Conservation (phyloP, 352 stramenopile species). For the Elongisporangium anandrum region DNA sequence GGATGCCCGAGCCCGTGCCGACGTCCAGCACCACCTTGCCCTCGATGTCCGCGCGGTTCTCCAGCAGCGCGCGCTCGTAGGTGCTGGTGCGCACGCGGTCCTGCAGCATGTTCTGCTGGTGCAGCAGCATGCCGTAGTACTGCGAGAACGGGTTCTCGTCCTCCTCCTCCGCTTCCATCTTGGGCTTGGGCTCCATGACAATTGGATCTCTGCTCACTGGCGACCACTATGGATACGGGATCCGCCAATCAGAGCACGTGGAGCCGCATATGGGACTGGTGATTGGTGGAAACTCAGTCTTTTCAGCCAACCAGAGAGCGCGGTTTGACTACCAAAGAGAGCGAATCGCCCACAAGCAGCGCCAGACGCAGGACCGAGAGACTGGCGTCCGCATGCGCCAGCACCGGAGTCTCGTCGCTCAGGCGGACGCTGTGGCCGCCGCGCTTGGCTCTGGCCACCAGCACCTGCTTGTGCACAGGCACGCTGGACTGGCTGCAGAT, state of each 20-base stretch:
- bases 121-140: conserved; percentile 94
- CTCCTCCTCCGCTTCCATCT: conserved; percentile 28
- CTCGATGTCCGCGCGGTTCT: conserved; percentile 93
- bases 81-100: conserved; percentile 98
- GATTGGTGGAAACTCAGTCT: background rate
- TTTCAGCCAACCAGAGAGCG: background rate
- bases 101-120: conserved; percentile 99
- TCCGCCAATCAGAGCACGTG: background rate
- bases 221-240: background rate
- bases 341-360: background rate
- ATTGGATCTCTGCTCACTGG: background rate
- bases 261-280: background rate
- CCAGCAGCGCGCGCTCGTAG: conserved; percentile 97
- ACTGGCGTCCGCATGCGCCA: conserved; percentile 5
- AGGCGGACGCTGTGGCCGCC: conserved; percentile 3
- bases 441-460: conserved; percentile 2
- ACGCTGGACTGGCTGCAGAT: conserved; percentile 1
- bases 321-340: background rate
- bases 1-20: conserved; percentile 98
- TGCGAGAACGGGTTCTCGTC: conserved; percentile 91
- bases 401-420: conserved; percentile 3
- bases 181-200: conserved; percentile 2
- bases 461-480: conserved; percentile 10
- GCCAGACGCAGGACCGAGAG: background rate
- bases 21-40: conserved; percentile 99